Conservation (phyloP, 306 rosid genomes). For the Malus sylvestris region DNA sequence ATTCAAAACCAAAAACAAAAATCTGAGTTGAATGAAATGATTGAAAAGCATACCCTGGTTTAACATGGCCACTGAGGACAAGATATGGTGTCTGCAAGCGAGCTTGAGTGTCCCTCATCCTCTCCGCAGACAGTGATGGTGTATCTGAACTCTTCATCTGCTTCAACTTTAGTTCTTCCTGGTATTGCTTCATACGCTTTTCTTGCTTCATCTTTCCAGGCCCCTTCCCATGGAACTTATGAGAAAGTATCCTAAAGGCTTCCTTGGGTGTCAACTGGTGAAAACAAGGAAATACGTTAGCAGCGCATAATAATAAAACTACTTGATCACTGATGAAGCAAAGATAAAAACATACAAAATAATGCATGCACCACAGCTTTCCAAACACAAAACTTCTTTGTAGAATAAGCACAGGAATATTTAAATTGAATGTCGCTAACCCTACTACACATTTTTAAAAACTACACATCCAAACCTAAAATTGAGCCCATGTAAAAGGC, state of each 20-base stretch:
- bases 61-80: constrained; percentile 92
- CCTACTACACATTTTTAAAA: neutral
- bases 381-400: neutral
- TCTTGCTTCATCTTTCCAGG: constrained; percentile 99
- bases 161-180: constrained; percentile 82
- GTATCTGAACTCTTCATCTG: constrained; percentile 93
- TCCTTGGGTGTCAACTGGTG: constrained; percentile 92
- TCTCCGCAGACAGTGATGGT: constrained; percentile 77
- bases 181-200: constrained; percentile 81
- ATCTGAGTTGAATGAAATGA: neutral
- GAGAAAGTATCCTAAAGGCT: constrained; percentile 71
- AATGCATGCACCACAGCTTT: neutral
- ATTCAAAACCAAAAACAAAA: neutral
- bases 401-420: neutral
- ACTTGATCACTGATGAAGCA: constrained; percentile 4
- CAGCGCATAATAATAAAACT: neutral
- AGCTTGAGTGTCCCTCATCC: constrained; percentile 95
- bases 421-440: neutral
- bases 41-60: constrained; percentile 65
- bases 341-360: neutral
- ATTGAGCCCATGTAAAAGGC: neutral
- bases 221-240: constrained; percentile 86
- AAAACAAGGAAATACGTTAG: constrained; percentile 15
- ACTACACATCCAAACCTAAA: neutral
- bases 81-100: constrained; percentile 75